Evolutionary conservation across 495 filamentous ascomycete species (phyloP), one percentile per base, ranked within the genome.

Genomic region (Amphirosellinia nigrospora): DNA sequence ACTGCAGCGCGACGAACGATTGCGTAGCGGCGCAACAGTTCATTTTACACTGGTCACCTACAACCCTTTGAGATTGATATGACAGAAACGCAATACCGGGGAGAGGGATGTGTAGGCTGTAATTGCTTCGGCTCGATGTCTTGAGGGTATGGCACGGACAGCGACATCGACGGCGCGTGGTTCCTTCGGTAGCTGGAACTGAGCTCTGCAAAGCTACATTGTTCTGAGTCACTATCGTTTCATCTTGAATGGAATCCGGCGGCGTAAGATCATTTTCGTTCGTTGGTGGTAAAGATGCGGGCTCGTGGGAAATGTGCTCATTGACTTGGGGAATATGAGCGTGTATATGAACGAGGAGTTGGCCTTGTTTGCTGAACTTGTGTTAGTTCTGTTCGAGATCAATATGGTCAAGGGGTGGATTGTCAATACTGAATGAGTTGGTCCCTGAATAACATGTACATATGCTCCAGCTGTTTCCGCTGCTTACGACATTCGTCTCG

Each of bases 401-500:
- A 16, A 21, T 36, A 64, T 32, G 13, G 13, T 28, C 13, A 13
- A 21, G 26, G 23, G 21, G 2, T 23, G 7, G 23, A 23, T 7
- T 13, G 34, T 21, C 10, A 23, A 23, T 64, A 64, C 61, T 46
- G n/a, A 48, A 26, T 34, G n/a, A 34, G 13, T 34, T 6, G 41
- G 23, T 64, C 61, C 28, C 28, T 19, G 9, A 64, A 64, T 21
- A 64, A 16, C 16, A 16, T 32, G 19, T 64, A 64, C 9, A 64
- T 3, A 32, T 48, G 2, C 15, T n/a, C 13, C 21, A 64, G 19
- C 61, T 21, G 43, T 36, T 50, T 26, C 8, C 19, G 23, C 19
- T 64, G 43, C 11, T 64, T 64, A 16, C 30, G 3, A 3, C 61
- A 64, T 13, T 64, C 30, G 23, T 64, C 41, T 48, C 43, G 61